phyloP scores from a whole-genome alignment of 139 green algal genomes.

The Mychonastes homosphaera region DNA sequence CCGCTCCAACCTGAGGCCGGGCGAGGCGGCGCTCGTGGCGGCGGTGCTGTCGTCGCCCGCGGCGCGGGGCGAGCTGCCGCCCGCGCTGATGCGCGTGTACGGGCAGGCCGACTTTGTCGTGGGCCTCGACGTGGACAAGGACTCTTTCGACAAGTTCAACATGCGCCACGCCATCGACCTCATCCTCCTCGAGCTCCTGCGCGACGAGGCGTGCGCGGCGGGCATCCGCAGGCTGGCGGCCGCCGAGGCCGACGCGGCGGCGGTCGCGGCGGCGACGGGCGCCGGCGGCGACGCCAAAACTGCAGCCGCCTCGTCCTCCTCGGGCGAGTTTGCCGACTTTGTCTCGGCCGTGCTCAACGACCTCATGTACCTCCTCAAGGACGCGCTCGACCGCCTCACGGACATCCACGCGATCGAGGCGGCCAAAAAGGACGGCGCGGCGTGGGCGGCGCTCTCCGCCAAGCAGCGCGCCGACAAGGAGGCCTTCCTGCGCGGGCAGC shows the following conservation, averaged over 20 bases:
- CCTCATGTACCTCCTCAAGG: slow-evolving; percentile 76
- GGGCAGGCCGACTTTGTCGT: slow-evolving; percentile 62
- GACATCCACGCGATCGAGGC: slow-evolving; percentile 65
- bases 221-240: slow-evolving; percentile 37
- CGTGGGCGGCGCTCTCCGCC: slow-evolving; percentile 40
- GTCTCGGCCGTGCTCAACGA: slow-evolving; percentile 52
- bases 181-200: slow-evolving; percentile 66
- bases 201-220: slow-evolving; percentile 39
- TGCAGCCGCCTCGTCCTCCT: not conserved
- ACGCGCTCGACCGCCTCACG: slow-evolving; percentile 47
- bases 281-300: not conserved
- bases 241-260: not conserved
- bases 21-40: slow-evolving; percentile 53
- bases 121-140: slow-evolving; percentile 68
- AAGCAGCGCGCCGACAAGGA: slow-evolving; percentile 49
- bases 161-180: slow-evolving; percentile 35
- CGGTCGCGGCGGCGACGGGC: not conserved
- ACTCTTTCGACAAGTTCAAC: slow-evolving; percentile 47
- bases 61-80: slow-evolving; percentile 34
- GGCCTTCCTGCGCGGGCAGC: slow-evolving; percentile 31
- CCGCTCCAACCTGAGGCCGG: slow-evolving; percentile 18
- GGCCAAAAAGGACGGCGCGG: slow-evolving; percentile 19
- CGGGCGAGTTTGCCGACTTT: slow-evolving; percentile 5
- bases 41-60: slow-evolving; percentile 47
- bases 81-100: slow-evolving; percentile 63